Evolutionary conservation across 2,329 filamentous ascomycete species (phyloP).

Genomic region (Teratosphaeriaceae sp.): DNA sequence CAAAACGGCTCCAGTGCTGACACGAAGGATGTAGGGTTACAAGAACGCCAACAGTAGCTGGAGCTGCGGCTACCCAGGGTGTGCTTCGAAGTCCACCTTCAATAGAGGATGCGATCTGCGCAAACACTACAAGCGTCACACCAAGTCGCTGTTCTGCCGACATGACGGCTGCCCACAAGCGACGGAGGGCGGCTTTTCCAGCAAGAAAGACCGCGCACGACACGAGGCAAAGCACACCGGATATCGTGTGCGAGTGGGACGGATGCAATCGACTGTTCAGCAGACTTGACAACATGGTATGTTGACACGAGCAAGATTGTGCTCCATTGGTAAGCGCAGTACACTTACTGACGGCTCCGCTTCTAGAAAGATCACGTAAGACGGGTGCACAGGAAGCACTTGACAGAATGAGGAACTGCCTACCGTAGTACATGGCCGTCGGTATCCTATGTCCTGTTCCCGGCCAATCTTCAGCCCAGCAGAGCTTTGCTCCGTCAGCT

Average conservation of each 20-base stretch:
- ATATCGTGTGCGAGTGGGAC: constrained; percentile 52
- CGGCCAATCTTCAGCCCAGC: too few species aligned
- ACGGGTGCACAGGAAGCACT: constrained; percentile 17
- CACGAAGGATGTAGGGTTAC: constrained; percentile 21
- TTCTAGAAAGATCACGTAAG: constrained; percentile 25
- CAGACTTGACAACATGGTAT: constrained; percentile 56
- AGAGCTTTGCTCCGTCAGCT: too few species aligned
- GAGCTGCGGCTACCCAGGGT: constrained; percentile 54
- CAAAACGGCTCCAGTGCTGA: background rate
- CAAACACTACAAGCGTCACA: constrained; percentile 58
- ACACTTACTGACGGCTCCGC: too few species aligned
- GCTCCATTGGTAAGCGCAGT: background rate
- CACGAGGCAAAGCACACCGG: constrained; percentile 59
- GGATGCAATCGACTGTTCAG: constrained; percentile 54
- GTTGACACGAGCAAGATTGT: constrained; percentile 12
- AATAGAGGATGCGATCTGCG: constrained; percentile 54
- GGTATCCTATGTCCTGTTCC: too few species aligned
- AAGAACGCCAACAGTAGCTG: constrained; percentile 45
- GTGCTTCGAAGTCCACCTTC: constrained; percentile 53
- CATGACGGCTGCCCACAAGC: constrained; percentile 53
- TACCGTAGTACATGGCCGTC: too few species aligned
- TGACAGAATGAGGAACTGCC: background rate
- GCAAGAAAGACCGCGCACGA: constrained; percentile 55
- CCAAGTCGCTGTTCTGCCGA: constrained; percentile 55
- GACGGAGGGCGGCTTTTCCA: constrained; percentile 52